Conservation (phyloP, 2,329 filamentous ascomycete species). For the Salinomyces thailandicus region DNA sequence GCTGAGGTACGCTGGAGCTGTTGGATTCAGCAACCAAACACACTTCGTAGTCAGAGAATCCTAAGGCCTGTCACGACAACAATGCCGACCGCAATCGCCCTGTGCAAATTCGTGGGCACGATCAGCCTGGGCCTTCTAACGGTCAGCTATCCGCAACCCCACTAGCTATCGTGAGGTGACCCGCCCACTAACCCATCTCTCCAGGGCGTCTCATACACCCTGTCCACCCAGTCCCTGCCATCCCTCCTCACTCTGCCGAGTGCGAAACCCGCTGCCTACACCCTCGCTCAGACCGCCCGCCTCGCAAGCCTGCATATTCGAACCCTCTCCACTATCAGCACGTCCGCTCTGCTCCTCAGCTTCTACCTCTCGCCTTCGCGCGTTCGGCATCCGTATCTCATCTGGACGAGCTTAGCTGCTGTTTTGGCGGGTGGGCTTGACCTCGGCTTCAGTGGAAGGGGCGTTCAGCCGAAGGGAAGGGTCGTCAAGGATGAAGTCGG, state of each 20-base stretch:
- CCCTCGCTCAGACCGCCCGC: conserved; percentile 49
- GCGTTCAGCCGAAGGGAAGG: conserved; percentile 3
- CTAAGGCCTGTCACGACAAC: conserved; percentile 9
- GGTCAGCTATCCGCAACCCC: conserved; percentile 13
- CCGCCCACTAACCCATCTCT: not conserved
- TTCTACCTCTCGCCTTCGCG: conserved; percentile 65
- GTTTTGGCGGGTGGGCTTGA: conserved; percentile 25
- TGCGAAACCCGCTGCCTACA: conserved; percentile 57
- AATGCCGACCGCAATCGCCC: conserved; percentile 49
- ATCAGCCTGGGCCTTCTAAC: conserved; percentile 70
- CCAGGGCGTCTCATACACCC: conserved; percentile 84
- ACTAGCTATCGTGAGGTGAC: not conserved
- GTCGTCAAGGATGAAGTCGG: conserved; percentile 27
- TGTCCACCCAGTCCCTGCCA: conserved; percentile 67
- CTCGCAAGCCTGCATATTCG: conserved; percentile 59
- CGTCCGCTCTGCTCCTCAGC: conserved; percentile 63
- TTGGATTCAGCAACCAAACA: too few relatives aligned
- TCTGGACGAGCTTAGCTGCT: conserved; percentile 55
- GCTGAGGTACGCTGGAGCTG: too few relatives aligned
- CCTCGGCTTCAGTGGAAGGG: conserved; percentile 7
- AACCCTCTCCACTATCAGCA: conserved; percentile 57
- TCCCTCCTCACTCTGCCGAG: conserved; percentile 71
- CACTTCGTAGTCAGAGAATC: too few relatives aligned
- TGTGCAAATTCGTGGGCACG: conserved; percentile 87
- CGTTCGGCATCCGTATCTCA: conserved; percentile 74